Percentiles rank a stretch among this genome's conserved stretches.
phyloP scores from a whole-genome alignment of 176 grass and related monocot genomes.

The Rhynchospora breviuscula region DNA sequence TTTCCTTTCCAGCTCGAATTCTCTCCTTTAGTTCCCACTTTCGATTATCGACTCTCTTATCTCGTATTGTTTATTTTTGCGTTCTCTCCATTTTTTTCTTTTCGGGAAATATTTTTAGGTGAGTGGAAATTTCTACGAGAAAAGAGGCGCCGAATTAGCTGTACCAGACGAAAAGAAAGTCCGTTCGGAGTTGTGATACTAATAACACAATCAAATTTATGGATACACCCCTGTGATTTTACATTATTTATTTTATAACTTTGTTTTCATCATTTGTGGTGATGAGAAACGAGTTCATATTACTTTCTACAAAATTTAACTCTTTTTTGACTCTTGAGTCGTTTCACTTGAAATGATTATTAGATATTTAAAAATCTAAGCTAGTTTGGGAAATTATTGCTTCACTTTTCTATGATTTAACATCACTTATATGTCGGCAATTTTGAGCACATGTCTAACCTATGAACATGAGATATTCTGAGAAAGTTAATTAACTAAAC shows the following conservation, averaged over 20 bases:
- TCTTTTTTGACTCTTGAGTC: not conserved
- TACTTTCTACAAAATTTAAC: too few relatives aligned
- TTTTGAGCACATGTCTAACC: not conserved
- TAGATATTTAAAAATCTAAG: not conserved
- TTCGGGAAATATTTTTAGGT: slow-evolving; percentile 1
- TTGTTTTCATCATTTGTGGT: not conserved
- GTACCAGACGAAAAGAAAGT: slow-evolving; percentile 46
- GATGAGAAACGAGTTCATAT: not conserved
- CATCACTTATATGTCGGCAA: not conserved
- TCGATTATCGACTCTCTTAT: slow-evolving; percentile 21
- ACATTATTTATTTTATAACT: not conserved
- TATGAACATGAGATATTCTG: not conserved
- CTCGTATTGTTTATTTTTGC: not conserved
- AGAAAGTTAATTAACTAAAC: not conserved
- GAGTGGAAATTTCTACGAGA: slow-evolving; percentile 22
- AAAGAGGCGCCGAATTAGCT: slow-evolving; percentile 46
- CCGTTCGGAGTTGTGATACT: slow-evolving; percentile 39
- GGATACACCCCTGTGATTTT: not conserved
- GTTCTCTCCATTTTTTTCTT: slow-evolving; percentile 18
- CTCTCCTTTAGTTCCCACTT: slow-evolving; percentile 23
- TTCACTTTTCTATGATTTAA: not conserved
- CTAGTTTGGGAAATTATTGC: not conserved
- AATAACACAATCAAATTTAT: not conserved
- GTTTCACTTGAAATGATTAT: not conserved
- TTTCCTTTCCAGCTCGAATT: slow-evolving; percentile 25